phyloP scores from a whole-genome alignment of 2,329 filamentous ascomycete species.

The Thielaviopsis musarum region DNA sequence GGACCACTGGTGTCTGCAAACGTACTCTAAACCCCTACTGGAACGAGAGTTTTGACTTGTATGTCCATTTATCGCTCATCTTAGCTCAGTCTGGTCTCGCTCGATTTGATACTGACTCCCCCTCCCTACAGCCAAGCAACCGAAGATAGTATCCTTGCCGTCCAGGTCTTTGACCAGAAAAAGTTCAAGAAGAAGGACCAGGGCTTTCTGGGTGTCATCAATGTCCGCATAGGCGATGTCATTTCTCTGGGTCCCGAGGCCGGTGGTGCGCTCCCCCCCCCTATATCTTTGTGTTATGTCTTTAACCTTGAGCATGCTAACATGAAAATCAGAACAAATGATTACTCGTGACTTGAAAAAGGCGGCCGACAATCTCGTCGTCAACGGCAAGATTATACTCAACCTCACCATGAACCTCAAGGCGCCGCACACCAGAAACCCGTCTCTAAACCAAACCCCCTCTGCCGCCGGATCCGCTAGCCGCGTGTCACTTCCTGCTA shows the following conservation, averaged over 20 bases:
- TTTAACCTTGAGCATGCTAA: background rate
- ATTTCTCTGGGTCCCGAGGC: constrained; percentile 79
- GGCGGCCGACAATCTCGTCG: constrained; percentile 92
- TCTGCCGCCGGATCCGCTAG: constrained; percentile 18
- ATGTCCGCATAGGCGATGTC: constrained; percentile 85
- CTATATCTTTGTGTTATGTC: background rate
- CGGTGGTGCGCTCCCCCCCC: constrained; percentile 49
- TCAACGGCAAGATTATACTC: constrained; percentile 93
- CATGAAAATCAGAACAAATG: constrained; percentile 62
- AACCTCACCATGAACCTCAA: constrained; percentile 86
- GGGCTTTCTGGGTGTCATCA: constrained; percentile 93
- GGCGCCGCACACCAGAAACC: constrained; percentile 41
- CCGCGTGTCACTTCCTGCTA: constrained; percentile 27
- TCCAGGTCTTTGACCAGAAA: constrained; percentile 98
- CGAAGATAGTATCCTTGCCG: constrained; percentile 90
- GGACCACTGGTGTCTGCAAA: constrained; percentile 94
- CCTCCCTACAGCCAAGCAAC: constrained; percentile 52
- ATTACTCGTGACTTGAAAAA: constrained; percentile 94
- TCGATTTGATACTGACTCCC: background rate
- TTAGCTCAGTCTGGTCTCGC: background rate
- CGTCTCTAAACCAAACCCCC: constrained; percentile 8
- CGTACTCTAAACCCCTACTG: constrained; percentile 98
- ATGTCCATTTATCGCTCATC: constrained; percentile 22
- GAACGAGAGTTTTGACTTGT: constrained; percentile 99
- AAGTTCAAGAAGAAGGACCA: constrained; percentile 99